Evolutionary conservation across 2,329 filamentous ascomycete species (phyloP), one percentile per base, ranked within the genome.

Genomic region (Pseudocercospora crystallina): DNA sequence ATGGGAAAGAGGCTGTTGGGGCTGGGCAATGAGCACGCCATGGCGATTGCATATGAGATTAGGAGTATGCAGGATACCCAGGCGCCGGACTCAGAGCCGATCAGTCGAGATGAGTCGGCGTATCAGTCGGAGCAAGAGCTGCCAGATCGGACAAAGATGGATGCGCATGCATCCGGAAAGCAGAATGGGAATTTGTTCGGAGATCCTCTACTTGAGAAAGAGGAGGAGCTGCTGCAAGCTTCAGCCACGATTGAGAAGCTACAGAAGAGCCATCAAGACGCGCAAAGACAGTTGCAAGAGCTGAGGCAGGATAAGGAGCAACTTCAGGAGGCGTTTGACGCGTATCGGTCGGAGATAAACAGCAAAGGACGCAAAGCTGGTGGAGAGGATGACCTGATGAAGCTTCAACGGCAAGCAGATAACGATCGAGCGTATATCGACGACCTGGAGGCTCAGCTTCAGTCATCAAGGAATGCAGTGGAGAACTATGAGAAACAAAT

Each of bases 381-480:
- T 8, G 67, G 69, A 40, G 71, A 73, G 5, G 74, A 77, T 43
- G 69, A 71, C 17, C 60, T 73, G 35, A 72, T 73, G 54, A 71
- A 74, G 56, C 58, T 78, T 17, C 71, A 73, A 37, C 59, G 63
- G 5, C 73, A 76, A 44, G 59, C 74, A 20, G 66, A 72, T 29
- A 73, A 71, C 38, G 75, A 78, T 51, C 63, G 72, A 40, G 73
- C 76, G 29, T 77, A 77, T 53, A 79, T 79, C 50, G 74, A 74
- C 15, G 72, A 76, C 53, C 65, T 79, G 13, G 76, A 79, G 58
- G 65, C 65, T 9, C 75, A 78, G 49, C 67, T 78, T 47, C 69
- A 71, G 15, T 69, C 69, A 34, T 67, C 73, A n/a, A 70, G 70
- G 47, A 68, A 72, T 14, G 69, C 71, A 1, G 59, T 75, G 20